phyloP scores from a whole-genome alignment of 2,329 filamentous ascomycete genomes.

The Neonectria ditissima region DNA sequence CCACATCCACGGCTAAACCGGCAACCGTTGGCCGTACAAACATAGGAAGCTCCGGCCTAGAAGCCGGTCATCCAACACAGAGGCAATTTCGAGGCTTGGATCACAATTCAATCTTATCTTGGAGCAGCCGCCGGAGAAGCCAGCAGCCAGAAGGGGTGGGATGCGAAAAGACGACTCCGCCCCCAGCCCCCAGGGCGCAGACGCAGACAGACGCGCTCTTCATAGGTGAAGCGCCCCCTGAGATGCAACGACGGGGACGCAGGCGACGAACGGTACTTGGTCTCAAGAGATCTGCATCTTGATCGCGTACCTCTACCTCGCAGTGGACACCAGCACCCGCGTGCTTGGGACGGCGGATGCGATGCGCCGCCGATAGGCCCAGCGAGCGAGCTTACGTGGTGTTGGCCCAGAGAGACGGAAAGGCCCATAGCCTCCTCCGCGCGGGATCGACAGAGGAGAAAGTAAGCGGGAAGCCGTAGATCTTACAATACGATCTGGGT shows the following conservation, averaged over 20 bases:
- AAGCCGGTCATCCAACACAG: no score
- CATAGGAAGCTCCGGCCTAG: no score
- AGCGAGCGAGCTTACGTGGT: not conserved
- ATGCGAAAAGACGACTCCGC: conserved; percentile 9
- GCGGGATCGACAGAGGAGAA: conserved; percentile 1
- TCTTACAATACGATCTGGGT: conserved; percentile 7
- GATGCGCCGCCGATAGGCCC: not conserved
- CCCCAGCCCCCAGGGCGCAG: conserved; percentile 15
- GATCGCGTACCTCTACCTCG: conserved; percentile 10
- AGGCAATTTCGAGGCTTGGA: not conserved
- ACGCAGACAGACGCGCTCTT: not conserved
- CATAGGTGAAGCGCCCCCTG: not conserved
- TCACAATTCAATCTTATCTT: not conserved
- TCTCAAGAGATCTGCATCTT: not conserved
- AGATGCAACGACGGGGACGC: not conserved
- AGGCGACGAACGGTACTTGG: conserved; percentile 21
- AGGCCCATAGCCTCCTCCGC: conserved; percentile 7
- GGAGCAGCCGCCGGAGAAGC: not conserved
- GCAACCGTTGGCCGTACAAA: not conserved
- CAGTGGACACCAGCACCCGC: not conserved
- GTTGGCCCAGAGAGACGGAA: not conserved
- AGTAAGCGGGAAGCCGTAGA: conserved; percentile 14
- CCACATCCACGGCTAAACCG: conserved; percentile 14
- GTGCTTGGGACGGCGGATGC: conserved; percentile 3
- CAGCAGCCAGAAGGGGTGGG: not conserved